These are phyloP conservation scores for Lepidium aucheri DNA, from an alignment of 345 rosid genomes.

Conservation along the genomic window DNA sequence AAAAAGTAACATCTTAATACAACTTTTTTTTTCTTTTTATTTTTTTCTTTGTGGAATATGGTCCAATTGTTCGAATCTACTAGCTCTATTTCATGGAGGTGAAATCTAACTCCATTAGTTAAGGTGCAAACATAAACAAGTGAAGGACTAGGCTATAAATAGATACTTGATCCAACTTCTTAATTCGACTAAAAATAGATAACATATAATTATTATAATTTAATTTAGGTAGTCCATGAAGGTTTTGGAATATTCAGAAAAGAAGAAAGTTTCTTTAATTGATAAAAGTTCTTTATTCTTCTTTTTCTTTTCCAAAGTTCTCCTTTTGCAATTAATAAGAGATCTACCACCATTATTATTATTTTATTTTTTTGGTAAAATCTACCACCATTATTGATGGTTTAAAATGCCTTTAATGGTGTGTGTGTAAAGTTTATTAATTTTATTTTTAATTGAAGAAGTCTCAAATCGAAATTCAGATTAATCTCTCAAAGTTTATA, in stretches of 20 bases:
- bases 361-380: too few relatives aligned
- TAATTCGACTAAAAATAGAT: neutral
- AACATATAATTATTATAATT: neutral
- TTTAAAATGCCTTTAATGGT: conserved; percentile 4
- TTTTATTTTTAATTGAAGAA: neutral
- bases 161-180: neutral
- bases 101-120: too few relatives aligned
- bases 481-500: too few relatives aligned
- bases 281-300: neutral
- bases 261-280: neutral
- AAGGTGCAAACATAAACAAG: too few relatives aligned
- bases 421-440: neutral
- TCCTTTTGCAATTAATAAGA: neutral
- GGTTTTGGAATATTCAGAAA: neutral
- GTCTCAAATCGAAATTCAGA: too few relatives aligned
- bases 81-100: too few relatives aligned
- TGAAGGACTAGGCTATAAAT: too few relatives aligned
- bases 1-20: too few relatives aligned
- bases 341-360: neutral
- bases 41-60: too few relatives aligned
- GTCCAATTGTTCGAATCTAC: too few relatives aligned
- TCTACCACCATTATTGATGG: neutral
- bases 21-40: too few relatives aligned
- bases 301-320: neutral
- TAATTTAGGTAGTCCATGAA: neutral